Conservation (phyloP, 2,329 filamentous ascomycete genomes). For the Teratosphaeria gauchensis region DNA sequence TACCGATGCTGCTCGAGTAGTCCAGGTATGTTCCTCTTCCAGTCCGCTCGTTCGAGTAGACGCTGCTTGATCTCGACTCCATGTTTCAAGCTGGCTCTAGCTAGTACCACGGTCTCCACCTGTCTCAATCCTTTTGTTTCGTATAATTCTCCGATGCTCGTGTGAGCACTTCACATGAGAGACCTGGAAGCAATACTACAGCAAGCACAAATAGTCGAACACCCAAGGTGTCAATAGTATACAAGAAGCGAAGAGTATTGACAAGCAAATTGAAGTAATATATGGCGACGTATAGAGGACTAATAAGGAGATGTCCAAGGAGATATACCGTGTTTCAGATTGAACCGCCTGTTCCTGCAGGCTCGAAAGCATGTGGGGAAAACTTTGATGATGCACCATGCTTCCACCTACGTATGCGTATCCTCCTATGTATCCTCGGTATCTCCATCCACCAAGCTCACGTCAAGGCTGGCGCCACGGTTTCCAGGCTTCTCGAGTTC, state of each 20-base stretch:
- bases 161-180: neutral
- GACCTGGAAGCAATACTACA: neutral
- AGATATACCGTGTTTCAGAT: neutral
- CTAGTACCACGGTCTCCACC: neutral
- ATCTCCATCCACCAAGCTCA: too few species aligned
- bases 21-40: neutral
- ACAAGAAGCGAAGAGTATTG: neutral
- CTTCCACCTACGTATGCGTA: too few species aligned
- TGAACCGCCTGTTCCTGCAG: too few species aligned
- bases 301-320: neutral
- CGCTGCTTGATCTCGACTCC: constrained; percentile 3
- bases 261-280: neutral
- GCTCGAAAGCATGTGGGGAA: too few species aligned
- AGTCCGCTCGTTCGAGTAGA: constrained; percentile 3
- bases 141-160: neutral
- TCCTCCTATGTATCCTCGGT: too few species aligned
- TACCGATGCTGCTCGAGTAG: constrained; percentile 1
- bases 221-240: neutral
- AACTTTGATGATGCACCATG: too few species aligned
- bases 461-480: too few species aligned
- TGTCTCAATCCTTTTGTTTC: neutral
- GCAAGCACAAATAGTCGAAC: neutral
- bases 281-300: too few species aligned
- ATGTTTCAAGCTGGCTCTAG: neutral
- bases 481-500: too few species aligned